Base-by-base conservation (phyloP, 2,329 filamentous ascomycete genomes). In the Verruconis gallopava region DNA sequence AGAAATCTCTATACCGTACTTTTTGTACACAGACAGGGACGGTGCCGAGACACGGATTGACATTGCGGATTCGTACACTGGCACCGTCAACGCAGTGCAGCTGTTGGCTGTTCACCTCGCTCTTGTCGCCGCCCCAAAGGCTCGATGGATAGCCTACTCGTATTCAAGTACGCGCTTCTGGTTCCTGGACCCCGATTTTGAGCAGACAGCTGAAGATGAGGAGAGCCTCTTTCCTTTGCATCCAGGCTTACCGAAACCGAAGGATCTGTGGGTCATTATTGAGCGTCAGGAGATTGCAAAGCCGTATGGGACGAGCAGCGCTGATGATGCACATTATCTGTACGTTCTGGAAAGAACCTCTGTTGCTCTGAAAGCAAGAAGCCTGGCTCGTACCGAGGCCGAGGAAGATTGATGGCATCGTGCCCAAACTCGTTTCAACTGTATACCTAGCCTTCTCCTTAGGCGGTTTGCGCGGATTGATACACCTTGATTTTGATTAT, bases 61-160 rank as follows among this genome's bases (percentile, higher is more conserved):
- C 25, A 30, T 30, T n/a, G 19, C 42, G 14, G 37, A 47, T 9
- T 36, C 47, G 21, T 13, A 28, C 11, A 28, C 39, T 0, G 45
- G 53, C 14, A 42, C 46, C 30, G 47, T 63, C 3, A 57, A 65
- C 40, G 61, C 62, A 14, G 40, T 64, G 3, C 53, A 59, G 28
- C 46, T 64, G 18, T 49, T 64, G 33, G 60, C 60, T 12, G 51
- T 64, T 2, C 57, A 66, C 44, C 50, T 66, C 5, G 62, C 62
- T 1, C 50, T 57, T 3, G 44, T 63, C 3, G 52, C 60, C 1
- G 59, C 55, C 37, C 58, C 61, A 2, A 51, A 51, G 4, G 59
- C 53, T 4, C 52, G 51, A 17, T 65, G 62, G 62, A 55, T 66
- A 37, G 48, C 55, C 4, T 45, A 64, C 3, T 63, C 60, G 0